phyloP scores from a whole-genome alignment of 371 early-diverging fungal genomes.

The Syncephalastrum racemosum region DNA sequence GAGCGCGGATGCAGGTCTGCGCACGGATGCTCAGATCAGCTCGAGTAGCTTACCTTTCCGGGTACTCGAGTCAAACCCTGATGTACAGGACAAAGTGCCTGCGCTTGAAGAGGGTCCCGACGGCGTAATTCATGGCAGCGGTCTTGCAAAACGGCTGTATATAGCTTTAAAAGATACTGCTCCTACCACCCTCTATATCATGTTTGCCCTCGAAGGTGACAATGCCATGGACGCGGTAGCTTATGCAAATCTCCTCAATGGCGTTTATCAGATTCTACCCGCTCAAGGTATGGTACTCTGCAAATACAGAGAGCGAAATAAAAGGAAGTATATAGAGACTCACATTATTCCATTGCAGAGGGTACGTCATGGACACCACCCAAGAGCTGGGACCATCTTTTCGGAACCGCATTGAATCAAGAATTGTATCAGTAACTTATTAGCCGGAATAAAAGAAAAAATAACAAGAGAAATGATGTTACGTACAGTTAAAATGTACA shows the following conservation, averaged over 20 bases:
- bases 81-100: slow-evolving; percentile 12
- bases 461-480: neutral
- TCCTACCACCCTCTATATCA: slow-evolving; percentile 49
- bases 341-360: neutral
- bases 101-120: slow-evolving; percentile 29
- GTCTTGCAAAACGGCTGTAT: slow-evolving; percentile 50
- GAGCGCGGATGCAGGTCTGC: slow-evolving; percentile 68
- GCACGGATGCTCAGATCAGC: slow-evolving; percentile 65
- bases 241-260: slow-evolving; percentile 59
- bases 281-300: slow-evolving; percentile 23
- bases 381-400: slow-evolving; percentile 68
- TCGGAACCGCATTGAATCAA: slow-evolving; percentile 45
- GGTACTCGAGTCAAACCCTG: slow-evolving; percentile 13
- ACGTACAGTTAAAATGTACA: too few relatives aligned
- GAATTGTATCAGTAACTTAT: slow-evolving; percentile 36
- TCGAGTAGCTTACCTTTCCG: slow-evolving; percentile 38
- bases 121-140: slow-evolving; percentile 49
- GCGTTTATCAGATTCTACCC: slow-evolving; percentile 35
- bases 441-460: neutral
- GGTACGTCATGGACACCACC: slow-evolving; percentile 60
- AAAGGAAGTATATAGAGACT: neutral
- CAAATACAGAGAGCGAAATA: too few relatives aligned
- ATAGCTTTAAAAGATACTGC: slow-evolving; percentile 32
- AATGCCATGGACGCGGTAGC: slow-evolving; percentile 70
- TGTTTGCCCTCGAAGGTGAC: slow-evolving; percentile 79